Base-by-base conservation (phyloP, 345 rosid genomes). In the Moringa oleifera region DNA sequence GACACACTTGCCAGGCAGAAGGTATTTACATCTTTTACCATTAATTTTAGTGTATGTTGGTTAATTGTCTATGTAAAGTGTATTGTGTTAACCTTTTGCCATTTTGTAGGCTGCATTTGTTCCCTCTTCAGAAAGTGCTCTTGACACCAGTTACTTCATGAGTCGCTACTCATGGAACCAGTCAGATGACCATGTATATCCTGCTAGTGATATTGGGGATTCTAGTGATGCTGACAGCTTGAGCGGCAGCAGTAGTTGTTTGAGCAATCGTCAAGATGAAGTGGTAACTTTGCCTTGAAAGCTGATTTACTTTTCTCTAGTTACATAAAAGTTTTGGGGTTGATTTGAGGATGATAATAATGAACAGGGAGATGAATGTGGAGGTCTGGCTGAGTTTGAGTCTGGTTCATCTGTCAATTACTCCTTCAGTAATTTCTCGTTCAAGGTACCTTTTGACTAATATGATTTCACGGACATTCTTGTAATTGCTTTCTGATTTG, bases 381-480 rank as follows among this genome's bases (percentile, higher is more conserved):
- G 72, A 52, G 94, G 90, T 25, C 86, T 72, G 54, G 67, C 88
- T 37, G 99, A 87, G 67, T 87, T 87, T 7, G 96, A 89, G 59
- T 83, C 95, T 15, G 78, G 83, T 28, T 77, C 85, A 58, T 77
- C 88, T 45, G 83, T 87, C 76, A 82, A 95, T 70, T 91, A 91
- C 72, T 89, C 99, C 21, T 95, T 95, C 75, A 95, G 99, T 83
- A 95, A 95, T 76, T 91, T 95, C 78, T 95, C 98, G 19, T 95
- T 87, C 62, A 95, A 95, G 99, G 99, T 91, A 88, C 61, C 6
- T 58, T 24, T n/a, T 53, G 20, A 22, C 61, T 23, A 22, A 23
- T 58, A 31, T 57, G 36, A 18, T 7, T 33, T 22, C 10, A 19
- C 52, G 0, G 1, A 23, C 8, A 18, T 62, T 23, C 24, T 31